These are phyloP conservation scores for Cucumis cinereus DNA, from an alignment of 306 rosid species.

Conservation along the genomic window DNA sequence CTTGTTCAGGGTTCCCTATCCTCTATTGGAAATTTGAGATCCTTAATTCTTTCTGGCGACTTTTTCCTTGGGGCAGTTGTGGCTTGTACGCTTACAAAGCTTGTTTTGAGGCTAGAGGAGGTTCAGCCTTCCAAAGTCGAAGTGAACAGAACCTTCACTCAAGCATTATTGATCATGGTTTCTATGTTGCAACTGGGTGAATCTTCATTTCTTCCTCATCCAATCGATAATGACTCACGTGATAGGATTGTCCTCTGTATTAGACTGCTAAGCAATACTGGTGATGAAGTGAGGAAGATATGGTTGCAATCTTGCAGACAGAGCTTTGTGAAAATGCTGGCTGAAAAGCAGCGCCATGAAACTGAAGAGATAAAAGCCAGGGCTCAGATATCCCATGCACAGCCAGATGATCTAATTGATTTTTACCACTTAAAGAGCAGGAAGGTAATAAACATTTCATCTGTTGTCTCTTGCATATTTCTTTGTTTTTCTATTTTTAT, in stretches of 20 bases:
- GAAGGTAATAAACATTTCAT: conserved; percentile 43
- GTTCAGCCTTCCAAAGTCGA: conserved; percentile 77
- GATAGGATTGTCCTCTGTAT: conserved; percentile 83
- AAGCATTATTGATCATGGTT: conserved; percentile 67
- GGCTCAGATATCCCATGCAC: conserved; percentile 83
- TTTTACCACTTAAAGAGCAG: conserved; percentile 97
- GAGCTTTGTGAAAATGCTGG: conserved; percentile 94
- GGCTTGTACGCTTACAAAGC: conserved; percentile 81
- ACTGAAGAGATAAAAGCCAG: conserved; percentile 73
- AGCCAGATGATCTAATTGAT: conserved; percentile 96
- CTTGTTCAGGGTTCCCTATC: conserved; percentile 66
- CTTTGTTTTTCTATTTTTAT: not conserved
- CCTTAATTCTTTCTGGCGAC: conserved; percentile 82
- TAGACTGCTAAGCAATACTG: conserved; percentile 59
- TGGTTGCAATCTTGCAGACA: conserved; percentile 87
- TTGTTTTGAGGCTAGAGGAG: conserved; percentile 82
- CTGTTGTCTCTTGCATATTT: conserved; percentile 7
- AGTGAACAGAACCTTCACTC: conserved; percentile 57
- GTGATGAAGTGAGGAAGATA: conserved; percentile 61
- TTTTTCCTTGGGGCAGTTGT: conserved; percentile 89
- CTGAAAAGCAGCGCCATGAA: conserved; percentile 80
- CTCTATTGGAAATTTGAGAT: conserved; percentile 77
- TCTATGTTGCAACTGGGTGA: conserved; percentile 88
- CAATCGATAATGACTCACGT: conserved; percentile 76
- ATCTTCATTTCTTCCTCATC: conserved; percentile 77